Evolutionary conservation across 2,329 filamentous ascomycete species (phyloP).

Genomic region (Nothopassalora personata): DNA sequence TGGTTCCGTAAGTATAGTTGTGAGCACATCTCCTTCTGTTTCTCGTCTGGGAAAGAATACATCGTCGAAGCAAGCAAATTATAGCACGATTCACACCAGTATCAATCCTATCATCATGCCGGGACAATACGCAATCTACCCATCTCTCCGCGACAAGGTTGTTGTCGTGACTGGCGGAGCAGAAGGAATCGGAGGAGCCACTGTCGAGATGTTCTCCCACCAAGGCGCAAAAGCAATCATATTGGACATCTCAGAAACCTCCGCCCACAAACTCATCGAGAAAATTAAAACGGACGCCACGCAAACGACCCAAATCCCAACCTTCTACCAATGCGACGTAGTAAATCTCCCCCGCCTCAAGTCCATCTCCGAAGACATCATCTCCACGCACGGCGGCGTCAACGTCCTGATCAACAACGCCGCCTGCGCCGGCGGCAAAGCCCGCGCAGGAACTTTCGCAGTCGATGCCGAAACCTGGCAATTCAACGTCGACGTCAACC

Average conservation of each 20-base stretch:
- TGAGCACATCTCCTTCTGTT: not conserved
- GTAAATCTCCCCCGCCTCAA: constrained; percentile 49
- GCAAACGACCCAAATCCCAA: constrained; percentile 12
- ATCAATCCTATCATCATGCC: not conserved
- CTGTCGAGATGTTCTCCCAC: constrained; percentile 51
- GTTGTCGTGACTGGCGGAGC: constrained; percentile 62
- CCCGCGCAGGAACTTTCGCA: constrained; percentile 55
- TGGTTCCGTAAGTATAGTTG: not conserved
- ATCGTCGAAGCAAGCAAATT: not conserved
- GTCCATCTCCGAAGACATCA: constrained; percentile 38
- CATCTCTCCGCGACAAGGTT: constrained; percentile 48
- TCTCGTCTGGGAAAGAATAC: not conserved
- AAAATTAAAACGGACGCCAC: constrained; percentile 28
- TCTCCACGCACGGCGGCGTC: constrained; percentile 44
- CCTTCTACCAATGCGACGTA: constrained; percentile 45
- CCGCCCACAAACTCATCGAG: constrained; percentile 44
- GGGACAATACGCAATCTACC: constrained; percentile 26
- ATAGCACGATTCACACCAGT: not conserved
- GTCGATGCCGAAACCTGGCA: constrained; percentile 59
- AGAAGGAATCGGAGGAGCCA: constrained; percentile 58
- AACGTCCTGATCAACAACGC: constrained; percentile 61
- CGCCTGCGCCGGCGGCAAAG: constrained; percentile 52
- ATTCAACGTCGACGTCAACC: constrained; percentile 58
- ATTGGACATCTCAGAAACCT: constrained; percentile 52
- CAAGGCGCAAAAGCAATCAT: constrained; percentile 58